These are phyloP conservation scores for Coemansia sp. DNA, from an alignment of 192 early-diverging fungal species.

Conservation along the genomic window DNA sequence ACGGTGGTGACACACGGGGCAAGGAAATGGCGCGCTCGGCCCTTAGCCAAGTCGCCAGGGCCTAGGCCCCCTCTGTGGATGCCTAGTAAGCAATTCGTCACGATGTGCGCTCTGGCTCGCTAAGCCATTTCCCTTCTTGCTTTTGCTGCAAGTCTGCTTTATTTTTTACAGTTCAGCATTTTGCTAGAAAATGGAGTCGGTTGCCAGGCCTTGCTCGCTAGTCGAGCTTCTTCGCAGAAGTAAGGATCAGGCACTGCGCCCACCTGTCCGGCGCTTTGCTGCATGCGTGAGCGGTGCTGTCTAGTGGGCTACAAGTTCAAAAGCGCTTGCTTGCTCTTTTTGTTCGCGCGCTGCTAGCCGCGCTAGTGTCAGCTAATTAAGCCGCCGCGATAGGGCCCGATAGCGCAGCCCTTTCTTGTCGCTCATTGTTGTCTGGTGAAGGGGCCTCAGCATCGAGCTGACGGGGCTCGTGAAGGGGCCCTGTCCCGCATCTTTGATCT, in stretches of 20 bases:
- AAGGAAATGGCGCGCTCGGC: too few species aligned
- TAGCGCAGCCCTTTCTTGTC: too few species aligned
- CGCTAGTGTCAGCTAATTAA: too few species aligned
- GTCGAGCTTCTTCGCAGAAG: constrained; percentile 37
- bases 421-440: too few species aligned
- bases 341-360: neutral
- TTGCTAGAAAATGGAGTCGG: neutral
- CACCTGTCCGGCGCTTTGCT: neutral
- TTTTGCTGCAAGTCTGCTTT: neutral
- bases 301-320: neutral
- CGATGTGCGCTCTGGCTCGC: too few species aligned
- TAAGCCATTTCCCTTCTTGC: neutral
- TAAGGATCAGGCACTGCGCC: constrained; percentile 8
- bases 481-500: too few species aligned
- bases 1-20: too few species aligned
- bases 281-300: neutral
- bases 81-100: too few species aligned
- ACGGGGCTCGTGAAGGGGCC: too few species aligned
- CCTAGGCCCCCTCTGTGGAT: too few species aligned
- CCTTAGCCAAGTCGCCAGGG: too few species aligned
- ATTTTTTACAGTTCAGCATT: neutral
- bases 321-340: neutral
- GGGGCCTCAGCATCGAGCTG: too few species aligned
- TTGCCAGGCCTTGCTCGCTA: constrained; percentile 14
- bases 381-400: neutral